phyloP scores from a whole-genome alignment of 2,329 filamentous ascomycete species.

The Nannizzia gypsea region DNA sequence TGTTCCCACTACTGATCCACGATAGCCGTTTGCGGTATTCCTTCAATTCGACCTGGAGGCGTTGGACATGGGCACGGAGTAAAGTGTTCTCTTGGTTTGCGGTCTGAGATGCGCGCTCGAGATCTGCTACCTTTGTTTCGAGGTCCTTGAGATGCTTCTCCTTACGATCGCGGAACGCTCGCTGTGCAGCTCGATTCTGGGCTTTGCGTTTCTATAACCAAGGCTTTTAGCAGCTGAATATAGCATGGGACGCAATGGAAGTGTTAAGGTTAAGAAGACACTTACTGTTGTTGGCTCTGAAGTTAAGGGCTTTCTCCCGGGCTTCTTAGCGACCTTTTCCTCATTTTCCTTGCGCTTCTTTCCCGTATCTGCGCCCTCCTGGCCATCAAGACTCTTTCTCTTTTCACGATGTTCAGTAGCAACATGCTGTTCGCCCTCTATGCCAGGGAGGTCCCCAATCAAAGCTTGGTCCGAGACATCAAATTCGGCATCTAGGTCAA shows the following conservation, averaged over 20 bases:
- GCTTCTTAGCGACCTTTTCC: constrained; percentile 85
- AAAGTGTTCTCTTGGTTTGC: constrained; percentile 76
- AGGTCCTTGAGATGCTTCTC: constrained; percentile 56
- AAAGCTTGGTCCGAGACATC: constrained; percentile 54
- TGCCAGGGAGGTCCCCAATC: constrained; percentile 61
- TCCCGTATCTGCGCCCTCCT: constrained; percentile 52
- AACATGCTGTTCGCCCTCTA: constrained; percentile 26
- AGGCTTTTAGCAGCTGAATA: constrained; percentile 14
- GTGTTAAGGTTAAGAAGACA: constrained; percentile 19
- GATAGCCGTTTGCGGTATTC: constrained; percentile 85
- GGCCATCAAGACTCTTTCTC: constrained; percentile 43
- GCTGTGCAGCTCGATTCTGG: constrained; percentile 83
- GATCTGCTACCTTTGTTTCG: constrained; percentile 46
- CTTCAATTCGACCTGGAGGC: constrained; percentile 68
- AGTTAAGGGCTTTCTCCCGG: constrained; percentile 86
- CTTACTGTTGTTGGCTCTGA: constrained; percentile 92
- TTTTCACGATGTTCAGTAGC: constrained; percentile 44
- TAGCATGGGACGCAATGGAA: background rate
- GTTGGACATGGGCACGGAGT: constrained; percentile 77
- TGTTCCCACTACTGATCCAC: constrained; percentile 40
- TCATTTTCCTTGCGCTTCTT: constrained; percentile 68
- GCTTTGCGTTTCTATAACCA: constrained; percentile 53
- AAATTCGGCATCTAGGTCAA: constrained; percentile 68
- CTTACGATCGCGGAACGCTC: constrained; percentile 88
- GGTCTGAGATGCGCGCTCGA: constrained; percentile 70